A percentile compares a stretch with the other conserved stretches of the same genome.
Conservation (phyloP, 805 yeast genomes). For the Metschnikowia bowlesiae region DNA sequence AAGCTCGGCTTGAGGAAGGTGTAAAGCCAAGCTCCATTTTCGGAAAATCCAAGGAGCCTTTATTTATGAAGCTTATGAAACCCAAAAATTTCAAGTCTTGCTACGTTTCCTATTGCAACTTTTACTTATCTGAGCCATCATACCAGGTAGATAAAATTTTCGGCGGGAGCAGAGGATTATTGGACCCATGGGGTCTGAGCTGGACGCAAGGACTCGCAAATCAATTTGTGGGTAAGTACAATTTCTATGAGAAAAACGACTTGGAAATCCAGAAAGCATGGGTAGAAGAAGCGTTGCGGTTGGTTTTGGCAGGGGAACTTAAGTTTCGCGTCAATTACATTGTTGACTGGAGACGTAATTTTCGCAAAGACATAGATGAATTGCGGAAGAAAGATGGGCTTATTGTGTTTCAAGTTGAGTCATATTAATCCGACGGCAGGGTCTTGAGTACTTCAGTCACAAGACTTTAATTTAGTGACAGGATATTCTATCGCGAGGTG, state of each 20-base stretch:
- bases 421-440: conserved; percentile 19
- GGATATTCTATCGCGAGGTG: no score
- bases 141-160: conserved; percentile 30
- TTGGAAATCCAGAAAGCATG: conserved; percentile 26
- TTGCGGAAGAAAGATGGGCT: conserved; percentile 30
- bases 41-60: conserved; percentile 27
- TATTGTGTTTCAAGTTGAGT: conserved; percentile 34
- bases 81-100: conserved; percentile 32
- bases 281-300: conserved; percentile 31
- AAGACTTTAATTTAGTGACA: background rate
- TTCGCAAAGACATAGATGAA: conserved; percentile 23
- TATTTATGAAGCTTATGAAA: conserved; percentile 32
- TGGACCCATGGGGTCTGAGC: conserved; percentile 33
- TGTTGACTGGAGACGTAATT: conserved; percentile 38
- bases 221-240: conserved; percentile 24
- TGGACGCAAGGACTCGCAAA: conserved; percentile 35
- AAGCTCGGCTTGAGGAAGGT: conserved; percentile 13
- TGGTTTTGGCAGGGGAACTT: conserved; percentile 24
- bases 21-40: conserved; percentile 16
- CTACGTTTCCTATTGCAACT: conserved; percentile 35
- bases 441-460: background rate
- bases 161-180: conserved; percentile 15
- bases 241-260: conserved; percentile 32
- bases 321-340: conserved; percentile 28
- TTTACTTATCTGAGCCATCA: conserved; percentile 26